Conservation (phyloP, 306 rosid genomes). For the apple (Malus domestica) region DNA sequence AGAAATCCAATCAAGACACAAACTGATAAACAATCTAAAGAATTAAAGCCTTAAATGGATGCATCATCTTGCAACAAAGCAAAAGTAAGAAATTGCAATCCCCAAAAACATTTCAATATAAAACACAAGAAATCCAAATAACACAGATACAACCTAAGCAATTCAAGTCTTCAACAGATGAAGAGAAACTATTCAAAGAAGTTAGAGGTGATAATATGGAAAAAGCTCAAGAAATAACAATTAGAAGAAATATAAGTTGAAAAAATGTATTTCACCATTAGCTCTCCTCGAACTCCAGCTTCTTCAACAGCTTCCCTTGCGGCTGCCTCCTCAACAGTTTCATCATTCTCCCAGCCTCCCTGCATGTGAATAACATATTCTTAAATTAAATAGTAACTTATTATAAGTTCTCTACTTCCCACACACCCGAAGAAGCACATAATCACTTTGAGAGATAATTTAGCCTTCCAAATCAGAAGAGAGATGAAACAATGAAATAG, state of each 20-base stretch:
- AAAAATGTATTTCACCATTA: conserved; percentile 33
- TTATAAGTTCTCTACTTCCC: neutral
- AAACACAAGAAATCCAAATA: neutral
- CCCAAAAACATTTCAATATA: too few species aligned
- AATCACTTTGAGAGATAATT: neutral
- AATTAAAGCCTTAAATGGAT: neutral
- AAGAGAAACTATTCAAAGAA: neutral
- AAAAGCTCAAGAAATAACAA: neutral
- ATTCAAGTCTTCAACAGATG: neutral
- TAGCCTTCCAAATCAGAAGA: neutral
- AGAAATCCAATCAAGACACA: neutral
- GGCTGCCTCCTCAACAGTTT: conserved; percentile 50
- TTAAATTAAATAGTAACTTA: neutral
- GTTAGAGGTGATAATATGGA: neutral
- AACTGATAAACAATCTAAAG: neutral
- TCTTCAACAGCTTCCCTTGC: conserved; percentile 50
- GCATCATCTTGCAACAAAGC: neutral
- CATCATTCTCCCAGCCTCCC: conserved; percentile 71
- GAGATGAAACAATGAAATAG: too few species aligned
- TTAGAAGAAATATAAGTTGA: neutral
- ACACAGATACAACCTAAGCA: neutral
- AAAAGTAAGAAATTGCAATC: neutral
- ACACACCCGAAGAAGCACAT: neutral
- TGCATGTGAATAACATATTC: conserved; percentile 1
- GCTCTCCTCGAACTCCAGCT: conserved; percentile 59